A percentile compares a stretch with the other conserved stretches of the same genome.
Conservation (phyloP, 2,329 filamentous ascomycete genomes). For the Pseudocercospora macadamiae region DNA sequence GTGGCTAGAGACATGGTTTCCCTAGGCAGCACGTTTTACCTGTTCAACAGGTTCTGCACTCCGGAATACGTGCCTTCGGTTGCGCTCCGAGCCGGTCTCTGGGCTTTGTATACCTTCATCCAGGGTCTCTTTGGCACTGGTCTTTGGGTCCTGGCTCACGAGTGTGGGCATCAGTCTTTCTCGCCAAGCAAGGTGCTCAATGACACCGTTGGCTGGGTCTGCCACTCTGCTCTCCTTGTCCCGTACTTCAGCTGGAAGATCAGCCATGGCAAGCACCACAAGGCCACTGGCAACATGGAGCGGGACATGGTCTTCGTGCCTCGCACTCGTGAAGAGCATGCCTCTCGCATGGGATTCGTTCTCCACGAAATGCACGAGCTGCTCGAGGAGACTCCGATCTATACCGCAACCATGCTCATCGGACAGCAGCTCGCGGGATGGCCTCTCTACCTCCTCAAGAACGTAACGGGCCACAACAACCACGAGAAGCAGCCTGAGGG, state of each 20-base stretch:
- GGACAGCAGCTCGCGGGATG: constrained; percentile 89
- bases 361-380: constrained; percentile 85
- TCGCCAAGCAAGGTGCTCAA: constrained; percentile 89
- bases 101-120: constrained; percentile 72
- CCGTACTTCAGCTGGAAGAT: constrained; percentile 99
- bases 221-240: constrained; percentile 85
- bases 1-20: constrained; percentile 78
- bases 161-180: constrained; percentile 97
- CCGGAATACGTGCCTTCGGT: constrained; percentile 77
- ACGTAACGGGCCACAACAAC: constrained; percentile 95
- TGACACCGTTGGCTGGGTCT: constrained; percentile 88
- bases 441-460: constrained; percentile 87
- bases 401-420: constrained; percentile 73
- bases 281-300: constrained; percentile 95
- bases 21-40: constrained; percentile 76
- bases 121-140: constrained; percentile 95
- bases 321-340: constrained; percentile 81
- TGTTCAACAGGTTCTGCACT: constrained; percentile 88
- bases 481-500: constrained; percentile 91
- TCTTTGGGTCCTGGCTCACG: constrained; percentile 94
- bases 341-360: constrained; percentile 71
- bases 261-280: constrained; percentile 99
- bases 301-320: constrained; percentile 99
- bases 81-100: constrained; percentile 66
- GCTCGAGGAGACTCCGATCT: constrained; percentile 90